Evolutionary conservation across 495 filamentous ascomycete species (phyloP), one percentile per base, ranked within the genome.

Genomic region (Neurospora terricola): DNA sequence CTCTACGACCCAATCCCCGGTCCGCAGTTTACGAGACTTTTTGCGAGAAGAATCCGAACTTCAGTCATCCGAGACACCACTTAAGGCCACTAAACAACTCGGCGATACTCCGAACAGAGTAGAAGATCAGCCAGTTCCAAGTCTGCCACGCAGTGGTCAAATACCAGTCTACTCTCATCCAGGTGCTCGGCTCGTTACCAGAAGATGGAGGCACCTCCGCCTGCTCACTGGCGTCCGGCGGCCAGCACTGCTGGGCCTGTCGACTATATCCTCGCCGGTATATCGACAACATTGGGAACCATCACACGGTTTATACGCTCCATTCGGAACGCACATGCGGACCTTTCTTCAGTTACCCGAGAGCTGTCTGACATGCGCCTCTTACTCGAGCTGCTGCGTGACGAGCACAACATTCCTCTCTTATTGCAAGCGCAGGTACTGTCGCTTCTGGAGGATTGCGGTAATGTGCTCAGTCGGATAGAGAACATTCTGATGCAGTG

Each of bases 361-460:
- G 78, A 80, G 38, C 75, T 81, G 4, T 77, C 79, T 30, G 78
- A 81, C 69, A 21, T 81, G 69, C 78, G 79, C 5, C 74, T 81
- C 14, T 6, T 80, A 1, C 76, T 81, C 14, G 79, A 81, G 38
- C 69, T 81, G 69, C 38, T 80, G 9, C 72, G 68, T 30, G 77
- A 79, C 34, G 78, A 80, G 18, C 71, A 72, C 12, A 70, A 36
- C 4, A 73, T 81, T 6, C 77, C 79, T 0, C 18, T 71, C 9
- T n/a, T 72, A 2, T 62, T 81, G 4, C 74, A 77, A 27, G 69
- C 71, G 7, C 72, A 78, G 42, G 72, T 79, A 21, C 66, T 79
- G 27, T 69, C 40, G 2, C 48, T 81, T 18, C 66, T 81, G 10
- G 75, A 74, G 48, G 72, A 69, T 62, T 80, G 77, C 45, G 73